Conservation (phyloP, 345 rosid species). For the Rhizophora apiculata region DNA sequence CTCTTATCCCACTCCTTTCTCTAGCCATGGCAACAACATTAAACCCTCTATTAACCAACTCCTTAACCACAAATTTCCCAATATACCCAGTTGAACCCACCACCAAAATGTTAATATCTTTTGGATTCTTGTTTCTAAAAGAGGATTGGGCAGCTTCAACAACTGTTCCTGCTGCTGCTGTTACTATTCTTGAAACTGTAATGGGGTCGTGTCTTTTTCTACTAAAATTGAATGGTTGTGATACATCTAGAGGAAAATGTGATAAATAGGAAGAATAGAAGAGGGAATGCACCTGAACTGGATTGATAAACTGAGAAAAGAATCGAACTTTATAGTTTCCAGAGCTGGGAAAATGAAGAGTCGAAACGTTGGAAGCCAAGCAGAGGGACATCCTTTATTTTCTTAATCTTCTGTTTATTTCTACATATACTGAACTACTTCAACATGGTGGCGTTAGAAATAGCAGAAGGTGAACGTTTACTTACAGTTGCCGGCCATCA, state of each 20-base stretch:
- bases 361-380: constrained; percentile 42
- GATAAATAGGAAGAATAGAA: constrained; percentile 18
- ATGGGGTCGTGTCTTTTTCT: constrained; percentile 34
- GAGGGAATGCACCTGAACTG: constrained; percentile 50
- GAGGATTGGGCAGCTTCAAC: constrained; percentile 34
- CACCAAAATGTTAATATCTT: constrained; percentile 65
- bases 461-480: background rate
- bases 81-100: constrained; percentile 96
- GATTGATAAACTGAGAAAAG: constrained; percentile 39
- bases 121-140: constrained; percentile 57
- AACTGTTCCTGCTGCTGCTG: constrained; percentile 26
- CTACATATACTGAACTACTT: background rate
- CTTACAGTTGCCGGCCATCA: background rate
- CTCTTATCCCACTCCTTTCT: constrained; percentile 76
- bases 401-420: background rate
- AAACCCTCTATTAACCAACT: constrained; percentile 73
- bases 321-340: constrained; percentile 28
- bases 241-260: constrained; percentile 16
- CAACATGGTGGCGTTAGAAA: background rate
- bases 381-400: constrained; percentile 26
- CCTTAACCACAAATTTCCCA: constrained; percentile 80
- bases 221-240: constrained; percentile 22
- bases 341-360: constrained; percentile 30
- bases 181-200: constrained; percentile 39
- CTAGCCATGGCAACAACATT: constrained; percentile 81